phyloP scores from a whole-genome alignment of 768 basidiomycete genomes.

The Plicaturopsis crispa region DNA sequence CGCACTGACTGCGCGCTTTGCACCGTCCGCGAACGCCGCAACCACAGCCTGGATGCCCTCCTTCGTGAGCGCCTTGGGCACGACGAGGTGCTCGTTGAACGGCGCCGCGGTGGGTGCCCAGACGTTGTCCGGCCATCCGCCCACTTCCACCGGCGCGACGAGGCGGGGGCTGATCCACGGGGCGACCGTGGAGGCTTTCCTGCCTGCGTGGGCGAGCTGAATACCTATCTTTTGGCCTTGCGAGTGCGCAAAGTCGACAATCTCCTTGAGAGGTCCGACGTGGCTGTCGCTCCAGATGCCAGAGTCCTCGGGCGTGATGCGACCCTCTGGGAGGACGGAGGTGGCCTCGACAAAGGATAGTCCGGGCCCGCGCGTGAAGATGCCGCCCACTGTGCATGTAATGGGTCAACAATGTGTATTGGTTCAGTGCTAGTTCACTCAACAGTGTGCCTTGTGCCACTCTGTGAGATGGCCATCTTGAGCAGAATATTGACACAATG shows the following conservation, averaged over 20 bases:
- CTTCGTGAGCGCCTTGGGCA: constrained; percentile 33
- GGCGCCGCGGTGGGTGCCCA: constrained; percentile 49
- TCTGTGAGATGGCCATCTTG: constrained; percentile 41
- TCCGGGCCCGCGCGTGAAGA: constrained; percentile 46
- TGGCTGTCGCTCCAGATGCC: constrained; percentile 64
- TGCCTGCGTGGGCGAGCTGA: constrained; percentile 71
- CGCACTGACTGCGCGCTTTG: constrained; percentile 30
- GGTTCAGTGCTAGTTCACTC: background rate
- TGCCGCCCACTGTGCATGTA: constrained; percentile 36
- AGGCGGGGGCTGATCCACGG: constrained; percentile 46
- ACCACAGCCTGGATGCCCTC: constrained; percentile 38
- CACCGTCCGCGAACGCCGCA: constrained; percentile 29
- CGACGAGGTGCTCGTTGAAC: constrained; percentile 28
- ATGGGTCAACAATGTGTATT: background rate
- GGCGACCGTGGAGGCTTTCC: constrained; percentile 60
- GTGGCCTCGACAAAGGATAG: constrained; percentile 61
- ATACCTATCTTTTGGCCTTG: constrained; percentile 65
- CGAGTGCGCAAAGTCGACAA: constrained; percentile 68
- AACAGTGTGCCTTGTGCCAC: constrained; percentile 51
- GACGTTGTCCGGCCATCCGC: constrained; percentile 50
- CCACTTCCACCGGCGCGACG: constrained; percentile 25
- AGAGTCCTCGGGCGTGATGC: constrained; percentile 59
- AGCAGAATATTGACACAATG: constrained; percentile 55
- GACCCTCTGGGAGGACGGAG: constrained; percentile 49
- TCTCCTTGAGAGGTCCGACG: constrained; percentile 31